Conservation (phyloP, 2,329 filamentous ascomycete species). For the Sarocladium oryzae region DNA sequence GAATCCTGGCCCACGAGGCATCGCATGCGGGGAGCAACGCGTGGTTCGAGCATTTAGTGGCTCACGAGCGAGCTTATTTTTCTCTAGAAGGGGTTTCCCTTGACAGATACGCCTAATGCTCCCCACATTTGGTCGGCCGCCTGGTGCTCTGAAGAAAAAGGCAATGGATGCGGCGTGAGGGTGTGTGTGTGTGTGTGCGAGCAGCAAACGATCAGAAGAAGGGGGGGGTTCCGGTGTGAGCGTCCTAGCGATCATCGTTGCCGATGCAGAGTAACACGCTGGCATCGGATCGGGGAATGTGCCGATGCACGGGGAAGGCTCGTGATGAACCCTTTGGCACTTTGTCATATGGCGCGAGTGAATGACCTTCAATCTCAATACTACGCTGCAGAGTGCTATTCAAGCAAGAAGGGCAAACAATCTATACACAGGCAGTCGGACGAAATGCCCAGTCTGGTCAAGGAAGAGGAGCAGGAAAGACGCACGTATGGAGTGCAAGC, state of each 20-base stretch:
- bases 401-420: background rate
- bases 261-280: conserved; percentile 6
- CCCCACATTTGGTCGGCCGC: background rate
- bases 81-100: background rate
- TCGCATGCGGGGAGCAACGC: conserved; percentile 1
- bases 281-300: conserved; percentile 7
- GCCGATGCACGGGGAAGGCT: background rate
- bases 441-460: too few species aligned
- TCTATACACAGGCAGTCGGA: background rate
- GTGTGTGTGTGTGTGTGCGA: too few species aligned
- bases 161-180: too few species aligned
- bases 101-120: background rate
- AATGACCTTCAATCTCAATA: background rate
- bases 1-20: background rate
- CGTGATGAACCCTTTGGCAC: background rate
- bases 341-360: background rate
- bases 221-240: too few species aligned
- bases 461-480: too few species aligned
- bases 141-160: background rate
- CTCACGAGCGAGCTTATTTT: background rate
- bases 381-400: background rate
- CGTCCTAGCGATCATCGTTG: background rate
- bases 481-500: too few species aligned
- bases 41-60: background rate
- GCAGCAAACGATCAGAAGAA: too few species aligned